phyloP scores from a whole-genome alignment of 202 grass and related monocot species.

The Carex sylvatica region DNA sequence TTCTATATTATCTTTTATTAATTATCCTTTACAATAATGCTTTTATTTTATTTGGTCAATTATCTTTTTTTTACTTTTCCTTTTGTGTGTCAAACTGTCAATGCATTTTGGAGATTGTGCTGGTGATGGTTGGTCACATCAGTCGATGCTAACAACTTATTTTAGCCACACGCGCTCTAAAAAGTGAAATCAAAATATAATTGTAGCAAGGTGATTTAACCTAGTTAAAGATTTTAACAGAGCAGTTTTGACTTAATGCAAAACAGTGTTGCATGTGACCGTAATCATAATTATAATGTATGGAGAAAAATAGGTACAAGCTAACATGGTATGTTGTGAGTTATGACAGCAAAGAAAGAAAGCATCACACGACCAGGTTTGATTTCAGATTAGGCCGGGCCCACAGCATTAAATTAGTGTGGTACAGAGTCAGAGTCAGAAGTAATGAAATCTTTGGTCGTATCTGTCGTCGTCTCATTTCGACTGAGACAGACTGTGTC shows the following conservation, averaged over 20 bases:
- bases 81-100: slow-evolving; percentile 6
- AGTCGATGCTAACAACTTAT: slow-evolving; percentile 35
- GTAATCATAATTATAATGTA: not conserved
- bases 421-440: slow-evolving; percentile 25
- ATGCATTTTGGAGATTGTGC: not conserved
- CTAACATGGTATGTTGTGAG: not conserved
- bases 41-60: slow-evolving; percentile 10
- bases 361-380: slow-evolving; percentile 15
- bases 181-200: not conserved
- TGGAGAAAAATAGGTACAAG: not conserved
- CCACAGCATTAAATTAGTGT: slow-evolving; percentile 20
- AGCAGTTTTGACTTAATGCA: too few species aligned
- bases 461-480: slow-evolving; percentile 29
- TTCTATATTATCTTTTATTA: slow-evolving; percentile 21
- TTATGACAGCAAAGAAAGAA: not conserved
- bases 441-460: slow-evolving; percentile 30
- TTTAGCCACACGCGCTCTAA: slow-evolving; percentile 7
- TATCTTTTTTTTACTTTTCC: not conserved
- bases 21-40: slow-evolving; percentile 22
- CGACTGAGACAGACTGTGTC: not conserved
- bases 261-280: too few species aligned
- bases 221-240: too few species aligned
- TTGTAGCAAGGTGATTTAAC: too few species aligned
- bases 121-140: slow-evolving; percentile 28
- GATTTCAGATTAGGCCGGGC: not conserved